Percentiles rank a stretch among this genome's conserved stretches.
phyloP scores from a whole-genome alignment of 139 green algal genomes.

The Auxenochlorella pyrenoidosa region DNA sequence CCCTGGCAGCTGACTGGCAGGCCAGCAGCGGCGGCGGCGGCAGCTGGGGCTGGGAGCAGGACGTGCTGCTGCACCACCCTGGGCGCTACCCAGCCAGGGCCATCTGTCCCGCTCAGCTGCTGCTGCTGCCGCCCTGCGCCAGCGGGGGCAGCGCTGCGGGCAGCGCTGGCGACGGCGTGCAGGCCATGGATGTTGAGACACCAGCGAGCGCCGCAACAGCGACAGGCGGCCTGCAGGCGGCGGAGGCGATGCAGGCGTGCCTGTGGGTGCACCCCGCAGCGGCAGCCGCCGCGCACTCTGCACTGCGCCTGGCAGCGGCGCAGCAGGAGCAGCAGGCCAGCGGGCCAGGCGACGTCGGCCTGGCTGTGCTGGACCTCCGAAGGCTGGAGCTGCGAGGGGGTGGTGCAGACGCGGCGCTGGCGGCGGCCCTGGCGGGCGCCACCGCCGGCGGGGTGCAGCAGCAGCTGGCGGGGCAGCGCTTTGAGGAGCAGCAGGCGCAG shows the following conservation, averaged over 20 bases:
- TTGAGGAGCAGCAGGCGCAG: slow-evolving; percentile 4
- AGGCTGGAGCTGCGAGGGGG: slow-evolving; percentile 38
- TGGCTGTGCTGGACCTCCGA: slow-evolving; percentile 8
- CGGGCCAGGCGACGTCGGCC: neutral
- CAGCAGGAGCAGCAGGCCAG: neutral
- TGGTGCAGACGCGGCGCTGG: slow-evolving; percentile 7
- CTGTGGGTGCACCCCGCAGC: slow-evolving; percentile 41
- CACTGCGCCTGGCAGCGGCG: neutral
- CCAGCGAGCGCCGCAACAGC: neutral
- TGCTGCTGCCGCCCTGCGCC: slow-evolving; percentile 33
- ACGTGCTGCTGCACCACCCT: slow-evolving; percentile 44
- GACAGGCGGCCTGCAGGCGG: neutral
- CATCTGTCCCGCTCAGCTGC: slow-evolving; percentile 43
- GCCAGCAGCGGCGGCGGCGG: neutral
- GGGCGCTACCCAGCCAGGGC: slow-evolving; percentile 25
- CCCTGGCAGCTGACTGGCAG: neutral
- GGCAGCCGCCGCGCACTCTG: slow-evolving; percentile 1
- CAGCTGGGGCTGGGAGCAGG: slow-evolving; percentile 35
- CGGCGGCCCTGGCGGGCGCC: neutral
- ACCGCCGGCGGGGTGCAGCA: slow-evolving; percentile 2
- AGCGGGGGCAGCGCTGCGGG: neutral
- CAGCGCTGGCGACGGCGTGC: neutral
- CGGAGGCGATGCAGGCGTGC: neutral
- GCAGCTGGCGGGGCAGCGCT: neutral
- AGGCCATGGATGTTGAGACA: neutral